Evolutionary conservation across 1,284 basidiomycete species (phyloP), one percentile per base, ranked within the genome.

Genomic region (Cystobasidiaceae sp.): DNA sequence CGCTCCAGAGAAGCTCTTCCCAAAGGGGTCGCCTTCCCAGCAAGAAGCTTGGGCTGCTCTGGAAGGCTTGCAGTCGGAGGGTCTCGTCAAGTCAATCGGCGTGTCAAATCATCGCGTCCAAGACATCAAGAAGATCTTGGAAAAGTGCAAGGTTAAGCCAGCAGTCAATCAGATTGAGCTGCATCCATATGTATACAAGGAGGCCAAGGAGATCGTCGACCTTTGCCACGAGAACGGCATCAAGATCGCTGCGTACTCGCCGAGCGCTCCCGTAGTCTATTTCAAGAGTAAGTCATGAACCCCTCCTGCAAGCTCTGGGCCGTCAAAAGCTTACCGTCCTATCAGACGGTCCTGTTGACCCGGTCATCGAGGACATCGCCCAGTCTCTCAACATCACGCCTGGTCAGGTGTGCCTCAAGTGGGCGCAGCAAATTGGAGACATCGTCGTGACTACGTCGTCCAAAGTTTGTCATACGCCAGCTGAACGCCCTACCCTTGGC

Each of bases 11-110:
- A 67, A 67, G 34, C 37, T 61, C 17, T 60, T 60, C 49, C 56
- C 56, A 9, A 59, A 60, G 41, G 56, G 50, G 19, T 51, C 41
- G 13, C 61, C 61, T 3, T 64, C 61, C 8, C 67, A 70, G 28
- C 67, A 69, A 49, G 70, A 73, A 63, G 74, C 72, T 0, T 74
- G 73, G 73, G 66, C 70, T 62, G 68, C 71, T 34, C 70, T 74
- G 70, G 73, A 74, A 66, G 69, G 70, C 57, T 28, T 72, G n/a
- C 66, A 68, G 11, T 69, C 66, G 6, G 69, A 68, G 15, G 74
- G 73, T 41, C 70, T 73, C 58, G 67, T 69, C 25, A 71, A 71
- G 57, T 73, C 70, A 11, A 75, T 74, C 45, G 74, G 74, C 37
- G 72, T 75, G 7, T 74, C 73, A 2, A 75, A 75, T 61, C 52